Evolutionary conservation across 192 early-diverging fungal genomes (phyloP).

Genomic region (Coemansia sp.): DNA sequence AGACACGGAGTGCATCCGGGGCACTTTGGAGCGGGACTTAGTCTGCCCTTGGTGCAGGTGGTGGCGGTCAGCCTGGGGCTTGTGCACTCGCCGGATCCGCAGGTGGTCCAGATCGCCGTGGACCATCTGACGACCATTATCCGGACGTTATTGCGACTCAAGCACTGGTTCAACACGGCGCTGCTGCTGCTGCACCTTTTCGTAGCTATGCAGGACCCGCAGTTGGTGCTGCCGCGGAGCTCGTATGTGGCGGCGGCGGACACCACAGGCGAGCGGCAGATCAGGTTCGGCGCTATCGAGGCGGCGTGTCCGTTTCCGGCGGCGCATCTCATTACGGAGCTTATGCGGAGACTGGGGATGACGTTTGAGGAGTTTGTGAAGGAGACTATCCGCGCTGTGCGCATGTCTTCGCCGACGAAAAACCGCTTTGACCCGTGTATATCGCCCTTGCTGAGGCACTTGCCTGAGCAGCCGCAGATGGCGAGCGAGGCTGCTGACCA

Average conservation of each 20-base stretch:
- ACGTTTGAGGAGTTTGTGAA: slow-evolving; percentile 55
- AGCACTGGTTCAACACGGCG: slow-evolving; percentile 59
- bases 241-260: slow-evolving; percentile 17
- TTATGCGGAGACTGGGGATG: slow-evolving; percentile 50
- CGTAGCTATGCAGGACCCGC: slow-evolving; percentile 53
- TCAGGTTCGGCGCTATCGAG: slow-evolving; percentile 21
- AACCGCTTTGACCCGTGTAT: slow-evolving; percentile 50
- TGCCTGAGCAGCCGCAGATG: slow-evolving; percentile 40
- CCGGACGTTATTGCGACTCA: slow-evolving; percentile 50
- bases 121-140: slow-evolving; percentile 51
- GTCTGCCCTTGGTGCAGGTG: slow-evolving; percentile 50
- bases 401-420: slow-evolving; percentile 42
- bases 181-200: slow-evolving; percentile 54
- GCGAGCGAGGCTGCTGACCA: slow-evolving; percentile 17
- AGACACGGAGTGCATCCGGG: slow-evolving; percentile 47
- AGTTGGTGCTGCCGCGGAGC: slow-evolving; percentile 31
- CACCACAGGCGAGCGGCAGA: neutral
- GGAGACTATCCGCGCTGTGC: slow-evolving; percentile 48
- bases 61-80: slow-evolving; percentile 53
- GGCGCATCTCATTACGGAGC: slow-evolving; percentile 48
- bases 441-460: slow-evolving; percentile 48
- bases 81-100: slow-evolving; percentile 48
- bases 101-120: slow-evolving; percentile 45
- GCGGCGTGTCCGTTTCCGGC: slow-evolving; percentile 46
- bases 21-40: slow-evolving; percentile 51